These are phyloP conservation scores for Chlamydomonas sp. DNA, from an alignment of 139 green algal genomes.

Conservation along the genomic window DNA sequence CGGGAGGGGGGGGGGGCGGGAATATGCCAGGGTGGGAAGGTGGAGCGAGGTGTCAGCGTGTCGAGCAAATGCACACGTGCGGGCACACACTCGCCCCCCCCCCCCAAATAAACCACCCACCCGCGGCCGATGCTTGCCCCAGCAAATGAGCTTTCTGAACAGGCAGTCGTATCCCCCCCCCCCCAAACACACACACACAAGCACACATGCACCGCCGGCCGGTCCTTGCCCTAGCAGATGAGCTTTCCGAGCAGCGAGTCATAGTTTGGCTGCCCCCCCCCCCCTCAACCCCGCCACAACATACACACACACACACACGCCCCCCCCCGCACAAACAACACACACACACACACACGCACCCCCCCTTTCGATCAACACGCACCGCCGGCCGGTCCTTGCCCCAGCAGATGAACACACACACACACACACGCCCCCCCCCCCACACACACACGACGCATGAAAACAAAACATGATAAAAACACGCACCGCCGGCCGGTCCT, in stretches of 20 bases:
- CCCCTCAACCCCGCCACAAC: too few species aligned
- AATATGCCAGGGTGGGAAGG: too few species aligned
- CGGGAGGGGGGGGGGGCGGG: too few species aligned
- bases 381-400: constrained; percentile 61
- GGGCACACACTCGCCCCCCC: too few species aligned
- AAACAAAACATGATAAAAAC: background rate
- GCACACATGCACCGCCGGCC: constrained; percentile 35
- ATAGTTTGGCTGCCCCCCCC: constrained; percentile 95
- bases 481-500: constrained; percentile 55
- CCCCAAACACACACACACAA: background rate
- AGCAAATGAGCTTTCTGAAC: constrained; percentile 97
- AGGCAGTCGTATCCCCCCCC: constrained; percentile 67
- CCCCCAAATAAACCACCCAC: too few species aligned
- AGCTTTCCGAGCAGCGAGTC: constrained; percentile 91
- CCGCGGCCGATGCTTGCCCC: constrained; percentile 76
- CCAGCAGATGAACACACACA: constrained; percentile 83
- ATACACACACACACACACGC: background rate
- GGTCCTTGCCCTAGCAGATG: constrained; percentile 86
- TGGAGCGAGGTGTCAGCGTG: too few species aligned
- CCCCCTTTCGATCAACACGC: background rate
- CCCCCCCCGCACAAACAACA: background rate
- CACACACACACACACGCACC: background rate
- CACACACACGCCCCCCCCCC: background rate
- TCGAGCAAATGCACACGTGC: too few species aligned
- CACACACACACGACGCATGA: background rate